Conservation (phyloP, 1,284 basidiomycete species). For the Neotropicomus parvogracilis region DNA sequence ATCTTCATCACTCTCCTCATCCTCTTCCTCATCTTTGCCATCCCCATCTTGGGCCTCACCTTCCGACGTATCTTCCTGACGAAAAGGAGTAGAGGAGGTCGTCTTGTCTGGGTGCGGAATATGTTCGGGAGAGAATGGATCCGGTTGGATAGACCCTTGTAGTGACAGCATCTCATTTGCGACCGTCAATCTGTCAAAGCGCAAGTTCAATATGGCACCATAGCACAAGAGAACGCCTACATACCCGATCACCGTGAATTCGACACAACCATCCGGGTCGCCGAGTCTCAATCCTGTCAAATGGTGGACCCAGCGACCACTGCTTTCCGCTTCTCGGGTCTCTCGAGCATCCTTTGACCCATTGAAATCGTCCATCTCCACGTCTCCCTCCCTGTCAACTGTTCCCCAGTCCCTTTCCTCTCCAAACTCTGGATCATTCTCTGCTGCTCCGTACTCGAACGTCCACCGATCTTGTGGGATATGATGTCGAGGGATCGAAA, state of each 20-base stretch:
- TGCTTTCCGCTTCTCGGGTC: slow-evolving; percentile 38
- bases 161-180: slow-evolving; percentile 95
- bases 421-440: slow-evolving; percentile 72
- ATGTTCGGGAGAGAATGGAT: slow-evolving; percentile 78
- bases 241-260: slow-evolving; percentile 91
- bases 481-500: slow-evolving; percentile 91
- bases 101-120: slow-evolving; percentile 31
- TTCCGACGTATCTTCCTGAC: slow-evolving; percentile 15
- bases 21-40: slow-evolving; percentile 22
- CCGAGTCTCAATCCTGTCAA: slow-evolving; percentile 72
- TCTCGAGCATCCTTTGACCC: slow-evolving; percentile 28
- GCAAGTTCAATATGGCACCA: slow-evolving; percentile 3
- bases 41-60: slow-evolving; percentile 30
- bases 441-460: slow-evolving; percentile 80
- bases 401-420: slow-evolving; percentile 30
- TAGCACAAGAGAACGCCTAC: slow-evolving; percentile 2
- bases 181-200: slow-evolving; percentile 68
- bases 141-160: slow-evolving; percentile 81
- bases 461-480: slow-evolving; percentile 80
- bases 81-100: slow-evolving; percentile 2
- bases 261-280: slow-evolving; percentile 63
- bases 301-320: slow-evolving; percentile 82
- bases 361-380: slow-evolving; percentile 27
- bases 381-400: slow-evolving; percentile 23
- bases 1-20: slow-evolving; percentile 31